phyloP scores from a whole-genome alignment of 2,329 filamentous ascomycete genomes.

The Byssothecium circinans region DNA sequence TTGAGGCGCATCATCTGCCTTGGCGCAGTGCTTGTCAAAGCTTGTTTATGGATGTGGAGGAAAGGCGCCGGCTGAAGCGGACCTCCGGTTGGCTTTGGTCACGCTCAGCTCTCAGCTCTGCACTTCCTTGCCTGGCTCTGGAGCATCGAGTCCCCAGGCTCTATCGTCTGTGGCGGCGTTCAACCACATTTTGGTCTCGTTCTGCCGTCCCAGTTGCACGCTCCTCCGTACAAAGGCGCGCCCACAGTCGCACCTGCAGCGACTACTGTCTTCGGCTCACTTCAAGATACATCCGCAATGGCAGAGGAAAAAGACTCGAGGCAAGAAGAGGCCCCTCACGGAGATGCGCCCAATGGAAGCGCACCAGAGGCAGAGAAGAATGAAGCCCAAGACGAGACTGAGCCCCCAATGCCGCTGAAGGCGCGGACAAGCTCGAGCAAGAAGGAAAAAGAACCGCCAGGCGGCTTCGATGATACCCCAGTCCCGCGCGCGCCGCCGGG shows the following conservation, averaged over 20 bases:
- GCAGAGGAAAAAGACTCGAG: conserved; percentile 9
- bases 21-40: conserved; percentile 14
- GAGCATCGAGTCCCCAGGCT: conserved; percentile 6
- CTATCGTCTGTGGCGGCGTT: neutral
- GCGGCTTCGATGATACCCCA: conserved; percentile 79
- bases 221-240: neutral
- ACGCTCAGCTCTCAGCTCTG: conserved; percentile 6
- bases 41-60: conserved; percentile 5
- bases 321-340: conserved; percentile 1
- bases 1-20: neutral
- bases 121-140: conserved; percentile 2
- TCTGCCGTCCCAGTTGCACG: conserved; percentile 2
- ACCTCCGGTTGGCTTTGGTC: neutral
- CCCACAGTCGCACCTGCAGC: neutral
- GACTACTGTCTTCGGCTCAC: neutral
- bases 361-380: conserved; percentile 17
- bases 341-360: conserved; percentile 14
- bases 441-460: conserved; percentile 58
- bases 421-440: conserved; percentile 26
- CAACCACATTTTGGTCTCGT: neutral
- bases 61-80: neutral
- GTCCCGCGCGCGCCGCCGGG: conserved; percentile 73
- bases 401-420: conserved; percentile 29
- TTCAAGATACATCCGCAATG: conserved; percentile 10
- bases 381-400: conserved; percentile 5